A percentile compares a stretch with the other conserved stretches of the same genome.
These are phyloP conservation scores for Tylopilus balloui DNA, from an alignment of 768 basidiomycete genomes.

Conservation along the genomic window DNA sequence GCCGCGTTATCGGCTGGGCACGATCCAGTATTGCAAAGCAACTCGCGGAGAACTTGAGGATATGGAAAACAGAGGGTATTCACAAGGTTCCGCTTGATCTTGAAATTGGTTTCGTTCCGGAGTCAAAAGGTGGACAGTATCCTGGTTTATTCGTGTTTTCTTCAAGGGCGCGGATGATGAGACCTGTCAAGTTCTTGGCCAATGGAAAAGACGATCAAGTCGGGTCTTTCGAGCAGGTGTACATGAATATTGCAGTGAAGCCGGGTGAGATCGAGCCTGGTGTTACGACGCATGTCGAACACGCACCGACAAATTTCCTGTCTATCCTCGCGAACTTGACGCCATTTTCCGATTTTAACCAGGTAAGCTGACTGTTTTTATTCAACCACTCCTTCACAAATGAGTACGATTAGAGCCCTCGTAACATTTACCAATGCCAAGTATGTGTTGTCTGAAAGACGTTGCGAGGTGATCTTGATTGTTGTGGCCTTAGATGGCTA, in stretches of 20 bases:
- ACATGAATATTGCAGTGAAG: slow-evolving; percentile 95
- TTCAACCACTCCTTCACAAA: background rate
- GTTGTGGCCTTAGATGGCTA: slow-evolving; percentile 80
- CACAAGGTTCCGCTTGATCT: slow-evolving; percentile 85
- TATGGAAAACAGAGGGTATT: slow-evolving; percentile 90
- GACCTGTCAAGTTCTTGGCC: slow-evolving; percentile 86
- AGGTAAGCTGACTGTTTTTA: slow-evolving; percentile 46
- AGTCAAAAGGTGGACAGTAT: slow-evolving; percentile 91
- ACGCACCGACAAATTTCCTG: slow-evolving; percentile 90
- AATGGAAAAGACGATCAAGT: slow-evolving; percentile 88
- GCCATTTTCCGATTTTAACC: slow-evolving; percentile 99
- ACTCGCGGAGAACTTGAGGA: slow-evolving; percentile 79
- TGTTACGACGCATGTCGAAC: slow-evolving; percentile 88
- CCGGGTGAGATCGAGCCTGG: slow-evolving; percentile 76
- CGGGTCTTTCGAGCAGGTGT: slow-evolving; percentile 97
- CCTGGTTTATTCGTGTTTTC: slow-evolving; percentile 94
- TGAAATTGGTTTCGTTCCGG: slow-evolving; percentile 89
- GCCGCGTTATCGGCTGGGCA: slow-evolving; percentile 92
- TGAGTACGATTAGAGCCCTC: slow-evolving; percentile 56
- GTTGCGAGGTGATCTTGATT: slow-evolving; percentile 4
- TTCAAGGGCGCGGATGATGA: slow-evolving; percentile 89
- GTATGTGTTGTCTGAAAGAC: slow-evolving; percentile 34
- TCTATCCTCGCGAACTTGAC: slow-evolving; percentile 97
- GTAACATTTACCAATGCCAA: slow-evolving; percentile 93
- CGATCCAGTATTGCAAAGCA: slow-evolving; percentile 64